Percentiles rank a stretch among this genome's conserved stretches.
phyloP scores from a whole-genome alignment of 78 protist species.

The Dictyostelium brefeldianum region DNA sequence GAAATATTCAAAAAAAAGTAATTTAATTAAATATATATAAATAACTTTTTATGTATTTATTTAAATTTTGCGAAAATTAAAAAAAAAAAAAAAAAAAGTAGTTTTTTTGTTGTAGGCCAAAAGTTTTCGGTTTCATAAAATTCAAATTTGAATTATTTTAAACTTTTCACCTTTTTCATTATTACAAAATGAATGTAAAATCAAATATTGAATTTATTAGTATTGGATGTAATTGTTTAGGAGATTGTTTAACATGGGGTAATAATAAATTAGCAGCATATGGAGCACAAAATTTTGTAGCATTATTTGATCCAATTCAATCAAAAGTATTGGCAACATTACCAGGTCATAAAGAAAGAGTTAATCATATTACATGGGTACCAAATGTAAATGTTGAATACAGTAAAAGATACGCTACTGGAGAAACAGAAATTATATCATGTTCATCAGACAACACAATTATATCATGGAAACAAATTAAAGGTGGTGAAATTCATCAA shows the following conservation, averaged over 20 bases:
- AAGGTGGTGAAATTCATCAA: neutral
- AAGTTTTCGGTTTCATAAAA: no score
- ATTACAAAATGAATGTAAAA: neutral
- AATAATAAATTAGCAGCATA: constrained; percentile 59
- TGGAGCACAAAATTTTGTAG: constrained; percentile 76
- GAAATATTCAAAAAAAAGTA: no score
- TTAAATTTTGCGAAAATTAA: no score
- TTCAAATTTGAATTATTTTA: no score
- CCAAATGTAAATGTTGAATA: constrained; percentile 3
- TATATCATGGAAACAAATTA: constrained; percentile 47
- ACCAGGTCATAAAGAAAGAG: constrained; percentile 81
- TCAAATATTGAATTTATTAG: constrained; percentile 70
- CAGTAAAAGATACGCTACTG: constrained; percentile 13
- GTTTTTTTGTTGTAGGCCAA: no score
- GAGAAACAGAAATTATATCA: constrained; percentile 49
- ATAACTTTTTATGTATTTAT: no score
- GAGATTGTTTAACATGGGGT: constrained; percentile 81
- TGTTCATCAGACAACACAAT: constrained; percentile 60
- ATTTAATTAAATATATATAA: no score
- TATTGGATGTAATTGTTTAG: constrained; percentile 68
- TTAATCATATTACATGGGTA: constrained; percentile 75
- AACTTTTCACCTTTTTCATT: no score
- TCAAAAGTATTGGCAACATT: constrained; percentile 40
- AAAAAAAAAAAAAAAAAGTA: no score
- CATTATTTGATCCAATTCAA: constrained; percentile 32